A percentile compares a stretch with the other conserved stretches of the same genome.
phyloP scores from a whole-genome alignment of 23 red algal genomes.

The Gracilariopsis chorda region DNA sequence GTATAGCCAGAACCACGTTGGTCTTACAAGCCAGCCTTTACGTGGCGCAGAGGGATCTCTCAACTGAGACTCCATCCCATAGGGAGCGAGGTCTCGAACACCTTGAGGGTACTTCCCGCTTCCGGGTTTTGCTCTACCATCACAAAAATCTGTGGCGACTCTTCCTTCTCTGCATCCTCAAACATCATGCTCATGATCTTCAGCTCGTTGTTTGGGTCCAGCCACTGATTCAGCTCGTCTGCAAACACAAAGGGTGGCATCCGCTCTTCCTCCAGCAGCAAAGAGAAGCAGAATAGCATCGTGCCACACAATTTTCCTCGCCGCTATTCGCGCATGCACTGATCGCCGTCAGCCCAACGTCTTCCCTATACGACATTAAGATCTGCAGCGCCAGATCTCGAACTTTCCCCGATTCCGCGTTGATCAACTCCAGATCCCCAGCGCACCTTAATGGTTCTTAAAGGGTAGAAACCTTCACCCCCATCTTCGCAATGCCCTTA shows the following conservation, averaged over 20 bases:
- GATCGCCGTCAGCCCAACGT: constrained; percentile 54
- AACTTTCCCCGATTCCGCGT: constrained; percentile 47
- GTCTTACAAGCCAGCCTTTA: too few relatives aligned
- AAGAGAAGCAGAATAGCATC: constrained; percentile 80
- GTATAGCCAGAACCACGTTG: too few relatives aligned
- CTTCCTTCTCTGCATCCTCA: constrained; percentile 50
- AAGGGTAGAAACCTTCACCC: constrained; percentile 57
- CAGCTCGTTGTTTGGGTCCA: constrained; percentile 88
- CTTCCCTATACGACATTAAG: constrained; percentile 82
- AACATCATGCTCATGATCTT: constrained; percentile 94
- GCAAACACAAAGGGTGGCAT: constrained; percentile 80
- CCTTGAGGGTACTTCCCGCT: too few relatives aligned
- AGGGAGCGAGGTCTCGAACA: too few relatives aligned
- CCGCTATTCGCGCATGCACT: constrained; percentile 75
- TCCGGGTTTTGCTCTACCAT: too few relatives aligned
- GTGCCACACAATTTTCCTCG: constrained; percentile 96
- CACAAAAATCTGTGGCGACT: constrained; percentile 78
- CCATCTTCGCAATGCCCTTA: constrained; percentile 42
- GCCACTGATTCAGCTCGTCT: constrained; percentile 98
- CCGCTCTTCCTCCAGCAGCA: constrained; percentile 56
- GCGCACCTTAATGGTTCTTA: constrained; percentile 72
- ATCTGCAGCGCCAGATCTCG: constrained; percentile 72
- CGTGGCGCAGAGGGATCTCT: too few relatives aligned
- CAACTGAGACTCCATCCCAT: too few relatives aligned
- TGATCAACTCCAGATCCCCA: constrained; percentile 72